Conservation (phyloP, 148 eudicot species). For the Vaccinium vitisidaea region DNA sequence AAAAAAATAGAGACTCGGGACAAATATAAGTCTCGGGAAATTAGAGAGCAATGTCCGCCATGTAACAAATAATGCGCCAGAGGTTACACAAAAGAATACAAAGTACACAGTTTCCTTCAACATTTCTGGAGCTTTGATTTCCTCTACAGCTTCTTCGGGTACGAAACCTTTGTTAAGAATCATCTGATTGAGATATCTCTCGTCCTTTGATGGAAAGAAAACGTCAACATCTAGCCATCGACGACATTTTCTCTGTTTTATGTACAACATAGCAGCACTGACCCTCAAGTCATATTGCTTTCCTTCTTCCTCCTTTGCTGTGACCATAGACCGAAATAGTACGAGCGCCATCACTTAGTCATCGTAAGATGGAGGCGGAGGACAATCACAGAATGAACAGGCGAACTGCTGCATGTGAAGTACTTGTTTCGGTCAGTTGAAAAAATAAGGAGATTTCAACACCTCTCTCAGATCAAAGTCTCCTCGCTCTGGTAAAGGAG, state of each 20-base stretch:
- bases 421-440: slow-evolving; percentile 43
- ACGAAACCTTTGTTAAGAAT: not conserved
- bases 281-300: not conserved
- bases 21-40: not conserved
- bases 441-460: slow-evolving; percentile 72
- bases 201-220: not conserved
- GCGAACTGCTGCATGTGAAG: not conserved
- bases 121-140: not conserved
- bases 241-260: not conserved
- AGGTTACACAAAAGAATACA: not conserved
- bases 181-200: not conserved
- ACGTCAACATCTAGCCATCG: not conserved
- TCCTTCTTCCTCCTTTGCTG: not conserved
- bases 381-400: not conserved
- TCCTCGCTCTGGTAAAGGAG: slow-evolving; percentile 93
- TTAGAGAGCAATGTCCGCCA: not conserved
- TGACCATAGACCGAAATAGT: not conserved
- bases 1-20: not conserved
- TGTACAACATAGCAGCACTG: slow-evolving; percentile 8
- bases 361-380: not conserved
- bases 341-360: not conserved
- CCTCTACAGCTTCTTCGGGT: not conserved
- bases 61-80: not conserved
- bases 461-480: slow-evolving; percentile 87
- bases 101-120: not conserved